phyloP scores from a whole-genome alignment of 306 rosid genomes.

The Trifolium subterraneum region DNA sequence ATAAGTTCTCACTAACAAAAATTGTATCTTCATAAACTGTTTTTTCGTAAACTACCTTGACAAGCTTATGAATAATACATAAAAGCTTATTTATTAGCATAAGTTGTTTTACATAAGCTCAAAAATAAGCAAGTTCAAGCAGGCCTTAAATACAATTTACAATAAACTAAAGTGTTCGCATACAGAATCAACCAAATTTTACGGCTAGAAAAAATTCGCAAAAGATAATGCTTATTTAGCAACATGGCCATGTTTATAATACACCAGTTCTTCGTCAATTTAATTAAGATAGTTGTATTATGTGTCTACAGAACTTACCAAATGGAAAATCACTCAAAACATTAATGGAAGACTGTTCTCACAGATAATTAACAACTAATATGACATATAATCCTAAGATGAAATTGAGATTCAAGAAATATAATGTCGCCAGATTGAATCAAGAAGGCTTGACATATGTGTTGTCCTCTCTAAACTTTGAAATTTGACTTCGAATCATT shows the following conservation, averaged over 20 bases:
- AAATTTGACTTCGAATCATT: slow-evolving; percentile 78
- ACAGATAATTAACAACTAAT: neutral
- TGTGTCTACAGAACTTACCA: neutral
- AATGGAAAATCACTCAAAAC: neutral
- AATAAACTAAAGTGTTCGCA: neutral
- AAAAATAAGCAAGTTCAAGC: too few relatives aligned
- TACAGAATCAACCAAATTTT: neutral
- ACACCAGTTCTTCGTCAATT: neutral
- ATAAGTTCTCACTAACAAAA: too few relatives aligned
- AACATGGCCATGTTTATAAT: neutral
- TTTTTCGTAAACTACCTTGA: too few relatives aligned
- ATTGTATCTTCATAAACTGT: too few relatives aligned
- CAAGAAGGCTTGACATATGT: slow-evolving; percentile 84
- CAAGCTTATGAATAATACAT: too few relatives aligned
- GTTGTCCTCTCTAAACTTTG: slow-evolving; percentile 87
- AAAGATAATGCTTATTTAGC: neutral
- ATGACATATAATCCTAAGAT: neutral
- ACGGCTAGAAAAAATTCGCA: neutral
- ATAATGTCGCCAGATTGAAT: slow-evolving; percentile 29
- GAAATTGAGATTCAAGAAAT: slow-evolving; percentile 6
- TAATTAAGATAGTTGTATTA: neutral
- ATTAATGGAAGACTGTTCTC: neutral
- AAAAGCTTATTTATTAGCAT: too few relatives aligned
- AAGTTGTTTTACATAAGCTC: too few relatives aligned
- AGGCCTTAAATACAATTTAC: neutral